A percentile compares a stretch with the other conserved stretches of the same genome.
Conservation (phyloP, 768 basidiomycete genomes). For the Lactifluus piperatus region DNA sequence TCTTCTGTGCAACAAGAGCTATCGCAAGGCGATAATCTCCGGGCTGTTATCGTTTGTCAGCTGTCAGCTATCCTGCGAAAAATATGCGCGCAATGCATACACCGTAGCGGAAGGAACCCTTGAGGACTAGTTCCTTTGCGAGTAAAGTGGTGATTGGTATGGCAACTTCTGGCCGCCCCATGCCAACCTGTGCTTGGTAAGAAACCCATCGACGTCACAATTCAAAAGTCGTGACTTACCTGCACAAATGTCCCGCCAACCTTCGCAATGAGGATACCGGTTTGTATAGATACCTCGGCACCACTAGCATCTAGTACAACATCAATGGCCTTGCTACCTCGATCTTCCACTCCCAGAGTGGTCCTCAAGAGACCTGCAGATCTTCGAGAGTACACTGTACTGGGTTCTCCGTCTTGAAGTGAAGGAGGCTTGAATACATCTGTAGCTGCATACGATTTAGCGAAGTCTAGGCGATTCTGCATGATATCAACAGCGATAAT, state of each 20-base stretch:
- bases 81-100: constrained; percentile 31
- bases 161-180: constrained; percentile 69
- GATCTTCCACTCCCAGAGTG: constrained; percentile 56
- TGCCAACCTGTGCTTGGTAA: constrained; percentile 61
- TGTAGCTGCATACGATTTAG: constrained; percentile 76
- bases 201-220: not conserved
- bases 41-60: constrained; percentile 35
- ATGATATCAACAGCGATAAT: constrained; percentile 82
- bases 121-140: constrained; percentile 71
- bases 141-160: constrained; percentile 65
- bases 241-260: constrained; percentile 70
- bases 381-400: constrained; percentile 61
- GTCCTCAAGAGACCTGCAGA: constrained; percentile 60
- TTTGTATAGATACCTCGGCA: constrained; percentile 88
- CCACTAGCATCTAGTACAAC: constrained; percentile 89
- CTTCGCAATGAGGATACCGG: constrained; percentile 67
- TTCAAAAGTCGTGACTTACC: constrained; percentile 26
- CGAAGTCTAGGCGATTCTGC: constrained; percentile 72
- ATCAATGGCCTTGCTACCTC: constrained; percentile 68
- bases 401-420: constrained; percentile 53
- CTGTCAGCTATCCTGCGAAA: not conserved
- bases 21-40: constrained; percentile 85
- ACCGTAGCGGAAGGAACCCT: constrained; percentile 90
- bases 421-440: constrained; percentile 60
- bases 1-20: constrained; percentile 70